Evolutionary conservation across 495 filamentous ascomycete genomes (phyloP), one percentile per base, ranked within the genome.

Genomic region (Aspergillus asperescens): DNA sequence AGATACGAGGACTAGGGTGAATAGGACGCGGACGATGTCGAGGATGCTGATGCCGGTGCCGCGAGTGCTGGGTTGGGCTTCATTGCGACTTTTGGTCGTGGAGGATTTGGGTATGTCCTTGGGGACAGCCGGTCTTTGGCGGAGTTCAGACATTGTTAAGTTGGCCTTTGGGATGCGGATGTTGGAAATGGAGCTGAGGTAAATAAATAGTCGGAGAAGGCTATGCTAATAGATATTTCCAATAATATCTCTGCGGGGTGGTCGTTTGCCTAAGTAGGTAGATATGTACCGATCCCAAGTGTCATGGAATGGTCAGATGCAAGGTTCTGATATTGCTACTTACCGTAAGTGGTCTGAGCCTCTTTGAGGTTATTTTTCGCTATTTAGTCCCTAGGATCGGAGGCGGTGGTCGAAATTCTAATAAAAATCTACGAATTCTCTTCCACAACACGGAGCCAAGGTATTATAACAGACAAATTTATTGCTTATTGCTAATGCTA

Each of bases 1-100:
- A 19, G 81, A 87, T 40, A 88, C 79, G 40, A 93, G 61, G 41
- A 88, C 56, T 15, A 93, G 65, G 24, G 87, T 86, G 6, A 76
- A 78, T 18, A 95, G 55, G 5, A 93, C 74, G 50, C 92, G 84
- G 46, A 93, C 62, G 44, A 92, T 68, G 71, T 98, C 93, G 37
- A 91, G 50, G 46, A 83, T 63, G 49, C 79, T 75, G 65, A 85
- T 76, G 28, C 63, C 64, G 41, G 28, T 24, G 19, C 29, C 12
- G 44, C 10, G 2, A 18, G 57, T 28, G 64, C 56, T 13, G 61
- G 28, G 8, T 43, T 40, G 29, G n/a, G 29, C 13, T 15, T 29
- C 25, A 12, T 15, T 16, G 24, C n/a, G 42, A 13, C 9, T 52
- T 9, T 46, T 50, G 55, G 18, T 47, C 31, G 16, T 58, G 31